Evolutionary conservation across 805 yeast genomes (phyloP).

Genomic region (Candida boidinii): DNA sequence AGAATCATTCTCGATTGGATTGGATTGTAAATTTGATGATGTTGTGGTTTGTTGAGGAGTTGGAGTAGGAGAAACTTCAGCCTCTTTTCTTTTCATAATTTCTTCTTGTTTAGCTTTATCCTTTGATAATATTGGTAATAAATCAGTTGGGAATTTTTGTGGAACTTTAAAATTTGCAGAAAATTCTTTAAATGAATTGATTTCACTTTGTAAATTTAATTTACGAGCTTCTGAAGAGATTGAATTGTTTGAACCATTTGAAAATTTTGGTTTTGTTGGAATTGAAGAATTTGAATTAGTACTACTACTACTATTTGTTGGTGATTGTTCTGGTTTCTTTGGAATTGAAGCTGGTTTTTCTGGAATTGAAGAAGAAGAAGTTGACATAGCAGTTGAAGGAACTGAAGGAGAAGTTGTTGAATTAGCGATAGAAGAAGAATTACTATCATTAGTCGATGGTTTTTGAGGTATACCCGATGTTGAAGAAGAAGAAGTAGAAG

Average conservation of each 20-base stretch:
- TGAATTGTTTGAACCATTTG: constrained; percentile 2
- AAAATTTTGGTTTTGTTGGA: constrained; percentile 9
- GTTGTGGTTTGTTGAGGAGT: constrained; percentile 2
- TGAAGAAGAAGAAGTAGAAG: background rate
- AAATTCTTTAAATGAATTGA: constrained; percentile 66
- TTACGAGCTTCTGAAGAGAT: constrained; percentile 19
- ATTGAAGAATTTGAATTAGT: constrained; percentile 11
- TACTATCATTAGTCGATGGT: background rate
- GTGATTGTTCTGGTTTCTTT: constrained; percentile 10
- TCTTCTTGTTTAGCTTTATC: constrained; percentile 60
- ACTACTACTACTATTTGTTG: constrained; percentile 17
- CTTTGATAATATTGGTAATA: constrained; percentile 62
- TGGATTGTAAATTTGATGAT: constrained; percentile 3
- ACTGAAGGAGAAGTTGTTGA: background rate
- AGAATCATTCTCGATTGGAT: constrained; percentile 6
- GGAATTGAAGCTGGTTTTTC: constrained; percentile 5
- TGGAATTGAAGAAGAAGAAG: constrained; percentile 1
- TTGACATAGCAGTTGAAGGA: background rate
- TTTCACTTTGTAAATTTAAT: constrained; percentile 49
- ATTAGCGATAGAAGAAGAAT: background rate
- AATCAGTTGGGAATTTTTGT: constrained; percentile 42
- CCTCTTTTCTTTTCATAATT: constrained; percentile 29
- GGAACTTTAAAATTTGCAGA: constrained; percentile 70
- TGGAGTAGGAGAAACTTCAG: constrained; percentile 6
- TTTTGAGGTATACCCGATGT: constrained; percentile 1